A percentile compares a stretch with the other conserved stretches of the same genome.
These are phyloP conservation scores for Penicillium verrucosum DNA, from an alignment of 2,329 filamentous ascomycete species.

Conservation along the genomic window DNA sequence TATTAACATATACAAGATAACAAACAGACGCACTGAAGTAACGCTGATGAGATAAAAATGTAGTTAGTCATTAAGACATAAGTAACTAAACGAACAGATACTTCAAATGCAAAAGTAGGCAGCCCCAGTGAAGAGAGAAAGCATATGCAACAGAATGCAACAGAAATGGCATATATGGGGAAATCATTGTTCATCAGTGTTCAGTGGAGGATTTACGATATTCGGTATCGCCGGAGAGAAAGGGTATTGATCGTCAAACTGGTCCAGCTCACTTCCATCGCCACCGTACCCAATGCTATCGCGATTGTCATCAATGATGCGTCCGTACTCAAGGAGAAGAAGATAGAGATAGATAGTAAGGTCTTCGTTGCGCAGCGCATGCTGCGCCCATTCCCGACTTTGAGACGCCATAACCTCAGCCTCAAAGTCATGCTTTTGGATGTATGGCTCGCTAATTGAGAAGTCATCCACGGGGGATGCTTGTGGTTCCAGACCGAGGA, in stretches of 20 bases:
- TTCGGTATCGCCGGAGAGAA: constrained; percentile 8
- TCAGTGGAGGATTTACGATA: neutral
- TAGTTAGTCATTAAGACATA: neutral
- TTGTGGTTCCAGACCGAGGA: constrained; percentile 41
- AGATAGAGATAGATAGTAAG: constrained; percentile 57
- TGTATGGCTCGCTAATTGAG: constrained; percentile 18
- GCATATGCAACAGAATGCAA: neutral
- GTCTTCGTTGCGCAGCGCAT: constrained; percentile 47
- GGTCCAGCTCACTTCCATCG: constrained; percentile 24
- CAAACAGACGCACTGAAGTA: neutral
- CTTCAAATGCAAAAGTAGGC: neutral
- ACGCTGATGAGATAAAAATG: neutral
- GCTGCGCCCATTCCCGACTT: constrained; percentile 38
- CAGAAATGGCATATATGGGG: neutral
- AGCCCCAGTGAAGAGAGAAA: neutral
- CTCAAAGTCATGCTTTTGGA: constrained; percentile 32
- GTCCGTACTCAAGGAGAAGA: constrained; percentile 54
- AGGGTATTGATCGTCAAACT: constrained; percentile 14
- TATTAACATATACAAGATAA: neutral
- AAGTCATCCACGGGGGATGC: constrained; percentile 2
- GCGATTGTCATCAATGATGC: constrained; percentile 63
- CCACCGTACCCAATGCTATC: constrained; percentile 56
- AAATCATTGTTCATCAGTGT: neutral
- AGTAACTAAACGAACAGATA: neutral
- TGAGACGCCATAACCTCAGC: constrained; percentile 35